Base-by-base conservation (phyloP, 768 basidiomycete genomes). In the Wakefieldia striispora region DNA sequence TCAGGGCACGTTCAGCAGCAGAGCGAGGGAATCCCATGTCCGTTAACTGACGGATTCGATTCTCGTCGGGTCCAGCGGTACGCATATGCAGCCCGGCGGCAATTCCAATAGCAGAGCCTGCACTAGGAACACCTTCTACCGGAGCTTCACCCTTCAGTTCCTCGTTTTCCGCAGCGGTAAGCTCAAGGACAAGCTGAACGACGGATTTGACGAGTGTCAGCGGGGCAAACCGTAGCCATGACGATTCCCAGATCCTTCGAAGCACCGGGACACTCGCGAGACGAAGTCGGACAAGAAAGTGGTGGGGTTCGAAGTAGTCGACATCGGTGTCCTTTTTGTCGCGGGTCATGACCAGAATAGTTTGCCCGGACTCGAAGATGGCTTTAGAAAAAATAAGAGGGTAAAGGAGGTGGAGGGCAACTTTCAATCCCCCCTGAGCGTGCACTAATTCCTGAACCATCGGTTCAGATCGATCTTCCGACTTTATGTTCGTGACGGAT, bases 21-120 rank as follows among this genome's bases (percentile, higher is more conserved):
- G 82, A 79, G n/a, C 93, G 83, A 31, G 88, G 83, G 74, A 98
- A 99, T 40, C 97, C 97, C 97, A 99, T 98, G 60, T 98, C 97
- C 10, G 82, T 86, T 47, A 98, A 75, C 59, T 92, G 88, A 43
- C 81, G 80, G 45, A 97, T 82, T 31, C 86, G 81, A 40, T 75
- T 77, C 64, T 94, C 91, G 63, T 92, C 89, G 0, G 87, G 80
- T 12, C 76, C 82, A 51, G 75, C 55, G 19, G 66, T 64, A 33
- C 60, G 64, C 50, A 66, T 67, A 51, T 66, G 65, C 51, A 59
- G 63, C 36, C 64, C 72, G 43, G 62, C 59, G 45, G 70, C 62
- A 9, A 67, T 47, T 38, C 70, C 61, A 31, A 64, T 53, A 10
- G 64, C 58, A 29, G 66, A 64, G n/a, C 66, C 59, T 23, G 60